Evolutionary conservation across 129 eudicot genomes (phyloP), one percentile per base, ranked within the genome.

Genomic region (Erigeron canadensis): DNA sequence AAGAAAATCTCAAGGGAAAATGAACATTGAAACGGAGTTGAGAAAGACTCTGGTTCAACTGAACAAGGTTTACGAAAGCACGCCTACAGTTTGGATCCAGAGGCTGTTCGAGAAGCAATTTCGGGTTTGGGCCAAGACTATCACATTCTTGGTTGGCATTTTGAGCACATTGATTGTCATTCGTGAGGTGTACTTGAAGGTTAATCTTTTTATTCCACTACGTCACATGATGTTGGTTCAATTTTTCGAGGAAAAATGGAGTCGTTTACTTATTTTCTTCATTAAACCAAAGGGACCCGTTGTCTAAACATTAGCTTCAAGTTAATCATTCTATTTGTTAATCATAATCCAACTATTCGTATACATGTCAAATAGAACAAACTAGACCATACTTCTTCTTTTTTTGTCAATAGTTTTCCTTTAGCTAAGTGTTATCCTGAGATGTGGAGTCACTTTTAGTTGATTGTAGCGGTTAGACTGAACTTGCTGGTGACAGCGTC

Each of bases 61-160:
- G 54, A 77, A 77, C 58, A 50, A 19, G 56, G 76, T 69, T 40
- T 69, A 77, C 2, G 65, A 77, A 22, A 69, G 76, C 48, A 69
- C 43, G 0, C 76, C 81, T 5, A 50, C 44, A 41, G 63, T 69
- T 69, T 40, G 57, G 56, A 19, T 69, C 5, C 47, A 1, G 3
- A 47, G 44, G 56, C 39, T 51, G 46, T 17, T 19, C 7, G 63
- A 77, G 76, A 77, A 59, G 70, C 70, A 13, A 17, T 68, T 77
- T 45, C 45, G 53, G 8, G 76, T 6, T 69, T 69, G 44, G 1
- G 64, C 71, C 1, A 77, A 40, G 40, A 37, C 15, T 12, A 21
- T 69, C 13, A 61, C 55, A n/a, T 48, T 77, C 19, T 9, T 70
- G 2, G 15, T 77, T 9, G n/a, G 56, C 65, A 50, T 69, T 61